Evolutionary conservation across 345 rosid species (phyloP), one percentile per base, ranked within the genome.

Genomic region (Microcos paniculata): DNA sequence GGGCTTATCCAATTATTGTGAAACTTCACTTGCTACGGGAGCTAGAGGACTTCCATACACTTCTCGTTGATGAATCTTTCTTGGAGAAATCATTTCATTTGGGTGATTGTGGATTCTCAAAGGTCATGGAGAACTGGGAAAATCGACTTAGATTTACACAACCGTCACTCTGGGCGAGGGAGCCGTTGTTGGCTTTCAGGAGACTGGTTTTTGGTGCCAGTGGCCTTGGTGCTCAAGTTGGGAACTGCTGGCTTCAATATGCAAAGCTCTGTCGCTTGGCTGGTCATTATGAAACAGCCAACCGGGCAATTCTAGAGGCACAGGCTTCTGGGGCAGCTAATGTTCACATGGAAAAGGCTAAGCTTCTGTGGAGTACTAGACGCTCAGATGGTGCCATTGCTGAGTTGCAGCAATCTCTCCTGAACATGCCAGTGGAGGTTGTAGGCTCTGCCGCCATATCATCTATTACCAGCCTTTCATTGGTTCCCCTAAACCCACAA

Each of bases 221-320:
- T 82, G 81, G 80, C 79, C 96, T 90, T 71, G 91, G 90, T 84
- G 90, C 93, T 81, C 93, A 95, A 79, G 99, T 91, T 77, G 99
- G 98, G 71, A 86, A 85, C 80, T 93, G 91, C 82, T 95, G 99
- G 99, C 91, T 89, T 83, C 99, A 93, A 77, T 95, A 95, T 85
- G 97, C 96, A 72, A 95, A 93, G 86, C 96, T 95, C 75, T 95
- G 99, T 84, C 97, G 99, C 77, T 83, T 89, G 84, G 97, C 99
- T 79, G 97, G 96, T 81, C 99, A 93, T 79, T 95, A 88, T 85
- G 99, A 88, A 85, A 93, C 97, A 24, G 97, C 99, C 62, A 94
- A 92, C 81, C 82, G 87, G 77, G 98, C 98, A 77, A 91, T 95
- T 83, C 79, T 95, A 57, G 98, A 91, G 84, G 99, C 99, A 72